Percentiles rank a stretch among this genome's conserved stretches.
phyloP scores from a whole-genome alignment of 257 asterid species.

The Nicotiana benthamiana region DNA sequence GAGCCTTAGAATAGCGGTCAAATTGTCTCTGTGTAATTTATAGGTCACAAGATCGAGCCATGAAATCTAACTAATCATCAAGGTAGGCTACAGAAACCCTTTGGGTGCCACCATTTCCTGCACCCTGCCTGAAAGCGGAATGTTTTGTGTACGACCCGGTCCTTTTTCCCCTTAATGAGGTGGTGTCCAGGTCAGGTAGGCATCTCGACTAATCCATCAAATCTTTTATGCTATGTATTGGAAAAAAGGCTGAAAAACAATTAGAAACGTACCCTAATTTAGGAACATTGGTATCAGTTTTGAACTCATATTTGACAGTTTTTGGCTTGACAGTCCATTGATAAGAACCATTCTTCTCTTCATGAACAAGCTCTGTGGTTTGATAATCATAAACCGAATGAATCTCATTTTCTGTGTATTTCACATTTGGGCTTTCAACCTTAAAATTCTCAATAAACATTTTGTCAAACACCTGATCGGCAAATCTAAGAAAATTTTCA shows the following conservation, averaged over 20 bases:
- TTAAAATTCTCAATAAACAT: slow-evolving; percentile 91
- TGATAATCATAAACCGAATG: slow-evolving; percentile 69
- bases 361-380: slow-evolving; percentile 91
- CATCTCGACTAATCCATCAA: too few relatives aligned
- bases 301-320: slow-evolving; percentile 74
- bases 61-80: too few relatives aligned
- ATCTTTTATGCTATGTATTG: too few relatives aligned
- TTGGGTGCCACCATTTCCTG: too few relatives aligned
- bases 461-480: neutral
- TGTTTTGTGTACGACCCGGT: too few relatives aligned
- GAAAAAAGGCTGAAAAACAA: neutral
- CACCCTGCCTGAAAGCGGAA: too few relatives aligned
- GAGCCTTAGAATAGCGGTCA: too few relatives aligned
- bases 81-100: too few relatives aligned
- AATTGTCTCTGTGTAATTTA: too few relatives aligned
- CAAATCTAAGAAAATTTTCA: neutral
- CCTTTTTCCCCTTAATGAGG: too few relatives aligned
- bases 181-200: too few relatives aligned
- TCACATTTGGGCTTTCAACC: slow-evolving; percentile 89
- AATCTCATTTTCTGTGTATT: slow-evolving; percentile 70
- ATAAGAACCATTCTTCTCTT: slow-evolving; percentile 59
- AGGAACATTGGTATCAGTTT: slow-evolving; percentile 66
- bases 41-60: too few relatives aligned
- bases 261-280: slow-evolving; percentile 60
- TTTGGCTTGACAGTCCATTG: slow-evolving; percentile 97